Base-by-base conservation (phyloP, 225 moss, liverwort and hornwort genomes). In the Rhytidiadelphus loreus region DNA sequence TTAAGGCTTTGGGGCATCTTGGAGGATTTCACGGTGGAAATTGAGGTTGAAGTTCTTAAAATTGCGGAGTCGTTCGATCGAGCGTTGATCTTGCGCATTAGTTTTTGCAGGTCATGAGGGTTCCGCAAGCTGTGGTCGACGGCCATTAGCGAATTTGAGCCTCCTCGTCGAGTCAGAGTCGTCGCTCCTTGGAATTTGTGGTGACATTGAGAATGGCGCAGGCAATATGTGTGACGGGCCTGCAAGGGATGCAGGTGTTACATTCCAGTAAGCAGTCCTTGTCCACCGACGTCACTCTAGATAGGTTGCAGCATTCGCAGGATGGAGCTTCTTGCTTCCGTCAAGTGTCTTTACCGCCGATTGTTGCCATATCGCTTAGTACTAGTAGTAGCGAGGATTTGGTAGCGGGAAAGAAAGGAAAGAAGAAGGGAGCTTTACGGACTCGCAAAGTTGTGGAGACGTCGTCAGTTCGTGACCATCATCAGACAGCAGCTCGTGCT, bases 401-500 rank as follows among this genome's bases (percentile, higher is more conserved):
- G 76, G 90, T 89, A 78, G 86, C 86, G 64, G 93, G 81, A 81
- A 96, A 94, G 91, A 95, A 93, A 87, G 87, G 88, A 16, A 87
- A 94, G 86, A 90, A 88, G 77, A 86, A 95, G 37, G 86, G 62
- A 23, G 60, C 92, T 5, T 89, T 92, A 41, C 90, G 94, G 87
- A 89, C 90, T 88, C 85, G 90, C 86, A 92, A 93, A 90, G 90
- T 91, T 86, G 93, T 91, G 70, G 96, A 96, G 86, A 90, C 94
- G 25, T 87, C 92, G 22, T 88, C 91, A 87, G 93, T 95, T 87
- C 94, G 96, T 62, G 95, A 92, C 63, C 93, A 95, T 86, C 91
- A 92, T 35, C 93, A 92, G 70, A 92, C 89, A 55, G 92, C 93
- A 43, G 94, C 91, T 68, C 94, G 96, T 86, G 95, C 96, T 76